These are phyloP conservation scores for Aspergillus ellipticus DNA, from an alignment of 495 filamentous ascomycete genomes.

Conservation along the genomic window DNA sequence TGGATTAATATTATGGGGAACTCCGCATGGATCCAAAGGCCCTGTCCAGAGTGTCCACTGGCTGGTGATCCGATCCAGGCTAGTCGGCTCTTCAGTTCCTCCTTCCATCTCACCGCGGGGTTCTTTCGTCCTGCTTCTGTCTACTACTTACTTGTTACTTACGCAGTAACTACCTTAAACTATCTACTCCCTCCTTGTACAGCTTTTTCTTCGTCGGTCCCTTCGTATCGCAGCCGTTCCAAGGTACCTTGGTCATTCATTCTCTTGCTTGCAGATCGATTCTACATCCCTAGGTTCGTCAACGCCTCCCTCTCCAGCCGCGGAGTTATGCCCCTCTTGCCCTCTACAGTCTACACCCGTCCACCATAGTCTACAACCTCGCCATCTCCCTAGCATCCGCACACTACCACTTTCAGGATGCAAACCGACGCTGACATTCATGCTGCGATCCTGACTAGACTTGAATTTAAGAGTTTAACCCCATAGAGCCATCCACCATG, in stretches of 20 bases:
- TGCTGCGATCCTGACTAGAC: neutral
- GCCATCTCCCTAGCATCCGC: neutral
- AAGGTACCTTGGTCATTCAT: neutral
- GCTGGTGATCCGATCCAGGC: constrained; percentile 6
- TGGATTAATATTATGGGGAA: constrained; percentile 2
- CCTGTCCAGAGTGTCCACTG: too few species aligned
- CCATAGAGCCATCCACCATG: constrained; percentile 21
- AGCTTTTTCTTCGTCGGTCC: constrained; percentile 6
- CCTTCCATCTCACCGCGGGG: too few species aligned
- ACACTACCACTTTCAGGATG: neutral
- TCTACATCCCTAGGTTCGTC: too few species aligned
- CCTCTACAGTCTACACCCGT: neutral
- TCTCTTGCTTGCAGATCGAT: neutral
- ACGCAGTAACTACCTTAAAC: too few species aligned
- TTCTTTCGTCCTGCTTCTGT: constrained; percentile 13
- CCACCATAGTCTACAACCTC: neutral
- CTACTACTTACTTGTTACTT: too few species aligned
- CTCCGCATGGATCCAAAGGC: constrained; percentile 9
- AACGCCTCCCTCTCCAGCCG: neutral
- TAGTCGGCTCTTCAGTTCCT: constrained; percentile 13
- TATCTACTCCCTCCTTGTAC: constrained; percentile 7
- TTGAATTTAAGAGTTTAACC: neutral
- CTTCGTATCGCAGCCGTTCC: neutral
- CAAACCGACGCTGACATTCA: neutral
- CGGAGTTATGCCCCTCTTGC: neutral